phyloP scores from a whole-genome alignment of 768 basidiomycete species.

The Russula emetica region DNA sequence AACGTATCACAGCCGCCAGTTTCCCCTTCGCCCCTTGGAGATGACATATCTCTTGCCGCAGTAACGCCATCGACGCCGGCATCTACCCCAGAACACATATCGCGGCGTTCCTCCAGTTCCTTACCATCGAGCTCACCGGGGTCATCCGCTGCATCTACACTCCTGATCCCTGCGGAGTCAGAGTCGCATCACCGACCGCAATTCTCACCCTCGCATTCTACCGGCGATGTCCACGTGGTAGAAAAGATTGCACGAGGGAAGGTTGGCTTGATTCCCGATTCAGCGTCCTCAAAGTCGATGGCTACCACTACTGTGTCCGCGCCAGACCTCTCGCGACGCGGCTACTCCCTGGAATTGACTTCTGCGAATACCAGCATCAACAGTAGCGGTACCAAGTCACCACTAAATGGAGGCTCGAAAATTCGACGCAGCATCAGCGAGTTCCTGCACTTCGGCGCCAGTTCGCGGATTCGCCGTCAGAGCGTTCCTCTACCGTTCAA shows the following conservation, averaged over 20 bases:
- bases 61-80: no score
- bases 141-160: background rate
- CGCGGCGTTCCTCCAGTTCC: background rate
- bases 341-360: slow-evolving; percentile 22
- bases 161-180: background rate
- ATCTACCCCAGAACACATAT: background rate
- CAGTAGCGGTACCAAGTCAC: background rate
- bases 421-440: slow-evolving; percentile 21
- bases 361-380: background rate
- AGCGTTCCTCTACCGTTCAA: slow-evolving; percentile 4
- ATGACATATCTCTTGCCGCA: background rate
- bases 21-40: background rate
- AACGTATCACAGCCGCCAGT: background rate
- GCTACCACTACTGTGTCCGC: slow-evolving; percentile 2
- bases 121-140: background rate
- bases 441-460: slow-evolving; percentile 8
- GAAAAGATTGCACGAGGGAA: background rate
- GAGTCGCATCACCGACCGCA: background rate
- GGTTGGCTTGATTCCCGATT: slow-evolving; percentile 5
- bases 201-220: no score
- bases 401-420: slow-evolving; percentile 1
- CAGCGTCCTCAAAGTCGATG: background rate
- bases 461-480: slow-evolving; percentile 13
- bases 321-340: slow-evolving; percentile 10
- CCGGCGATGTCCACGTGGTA: no score